These are phyloP conservation scores for Hymenoscyphus repandus DNA, from an alignment of 2,329 filamentous ascomycete genomes.

Conservation along the genomic window DNA sequence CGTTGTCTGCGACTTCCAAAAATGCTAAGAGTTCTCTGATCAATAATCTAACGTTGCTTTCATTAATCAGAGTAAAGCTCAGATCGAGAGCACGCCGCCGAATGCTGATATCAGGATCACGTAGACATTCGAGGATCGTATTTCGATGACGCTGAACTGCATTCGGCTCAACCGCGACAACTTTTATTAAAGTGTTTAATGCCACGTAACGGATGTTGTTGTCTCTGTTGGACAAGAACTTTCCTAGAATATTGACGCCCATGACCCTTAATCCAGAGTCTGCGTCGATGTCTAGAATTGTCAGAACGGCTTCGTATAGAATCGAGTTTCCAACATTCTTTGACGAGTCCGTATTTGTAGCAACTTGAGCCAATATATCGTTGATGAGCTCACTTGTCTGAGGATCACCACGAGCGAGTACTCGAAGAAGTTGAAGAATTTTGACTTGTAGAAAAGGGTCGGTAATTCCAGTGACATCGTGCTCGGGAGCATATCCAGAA, in stretches of 20 bases:
- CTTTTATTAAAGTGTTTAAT: conserved; percentile 94
- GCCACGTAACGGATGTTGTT: conserved; percentile 99
- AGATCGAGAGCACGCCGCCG: conserved; percentile 90
- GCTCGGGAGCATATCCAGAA: conserved; percentile 94
- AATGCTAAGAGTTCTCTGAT: conserved; percentile 92
- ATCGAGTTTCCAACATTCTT: conserved; percentile 99
- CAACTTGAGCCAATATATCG: conserved; percentile 94
- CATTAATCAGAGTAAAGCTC: conserved; percentile 97
- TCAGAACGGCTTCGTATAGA: conserved; percentile 92
- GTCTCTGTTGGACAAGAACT: conserved; percentile 96
- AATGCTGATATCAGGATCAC: conserved; percentile 98
- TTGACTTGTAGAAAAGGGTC: conserved; percentile 98
- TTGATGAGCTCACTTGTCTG: conserved; percentile 96
- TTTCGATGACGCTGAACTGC: conserved; percentile 96
- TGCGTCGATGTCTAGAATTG: conserved; percentile 96
- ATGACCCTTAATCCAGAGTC: conserved; percentile 91
- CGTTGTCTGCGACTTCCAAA: conserved; percentile 92
- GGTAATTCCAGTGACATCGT: conserved; percentile 96
- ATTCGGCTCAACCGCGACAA: conserved; percentile 96
- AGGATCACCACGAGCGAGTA: conserved; percentile 79
- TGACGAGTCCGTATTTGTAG: conserved; percentile 94
- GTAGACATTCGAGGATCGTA: conserved; percentile 91
- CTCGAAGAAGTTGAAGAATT: conserved; percentile 78
- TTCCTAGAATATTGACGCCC: conserved; percentile 96
- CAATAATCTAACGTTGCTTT: conserved; percentile 88